These are phyloP conservation scores for Lasiosphaeria ovina DNA, from an alignment of 495 filamentous ascomycete genomes.

Conservation along the genomic window DNA sequence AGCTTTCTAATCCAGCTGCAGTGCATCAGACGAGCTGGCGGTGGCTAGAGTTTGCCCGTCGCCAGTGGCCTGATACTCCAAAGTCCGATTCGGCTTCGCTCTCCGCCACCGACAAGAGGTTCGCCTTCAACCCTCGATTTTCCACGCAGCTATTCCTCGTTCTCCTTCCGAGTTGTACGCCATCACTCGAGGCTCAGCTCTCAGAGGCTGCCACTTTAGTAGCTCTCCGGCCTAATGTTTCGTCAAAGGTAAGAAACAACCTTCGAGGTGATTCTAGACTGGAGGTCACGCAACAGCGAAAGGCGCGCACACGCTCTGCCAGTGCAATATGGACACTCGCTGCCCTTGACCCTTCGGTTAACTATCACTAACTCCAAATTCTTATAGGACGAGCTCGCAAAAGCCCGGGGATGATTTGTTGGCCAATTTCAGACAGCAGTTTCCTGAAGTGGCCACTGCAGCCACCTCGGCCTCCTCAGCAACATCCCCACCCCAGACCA, in stretches of 20 bases:
- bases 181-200: neutral
- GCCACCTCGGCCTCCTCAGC: slow-evolving; percentile 33
- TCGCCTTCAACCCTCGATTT: slow-evolving; percentile 1
- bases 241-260: slow-evolving; percentile 33
- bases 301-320: neutral
- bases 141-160: slow-evolving; percentile 1
- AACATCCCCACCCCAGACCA: slow-evolving; percentile 34
- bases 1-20: neutral
- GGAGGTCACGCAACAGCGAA: too few species aligned
- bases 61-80: slow-evolving; percentile 1
- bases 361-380: slow-evolving; percentile 1
- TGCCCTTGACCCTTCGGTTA: neutral
- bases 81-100: slow-evolving; percentile 4
- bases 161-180: neutral
- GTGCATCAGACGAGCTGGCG: slow-evolving; percentile 3
- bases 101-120: slow-evolving; percentile 6
- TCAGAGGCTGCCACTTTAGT: neutral
- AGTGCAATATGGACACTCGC: neutral
- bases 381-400: slow-evolving; percentile 70
- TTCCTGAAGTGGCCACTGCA: slow-evolving; percentile 57
- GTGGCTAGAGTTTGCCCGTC: neutral
- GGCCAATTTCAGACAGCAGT: slow-evolving; percentile 76
- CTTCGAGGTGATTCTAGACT: too few species aligned
- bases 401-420: slow-evolving; percentile 85
- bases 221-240: slow-evolving; percentile 33